phyloP scores from a whole-genome alignment of 805 yeast genomes.

The Debaryomyces maramus region DNA sequence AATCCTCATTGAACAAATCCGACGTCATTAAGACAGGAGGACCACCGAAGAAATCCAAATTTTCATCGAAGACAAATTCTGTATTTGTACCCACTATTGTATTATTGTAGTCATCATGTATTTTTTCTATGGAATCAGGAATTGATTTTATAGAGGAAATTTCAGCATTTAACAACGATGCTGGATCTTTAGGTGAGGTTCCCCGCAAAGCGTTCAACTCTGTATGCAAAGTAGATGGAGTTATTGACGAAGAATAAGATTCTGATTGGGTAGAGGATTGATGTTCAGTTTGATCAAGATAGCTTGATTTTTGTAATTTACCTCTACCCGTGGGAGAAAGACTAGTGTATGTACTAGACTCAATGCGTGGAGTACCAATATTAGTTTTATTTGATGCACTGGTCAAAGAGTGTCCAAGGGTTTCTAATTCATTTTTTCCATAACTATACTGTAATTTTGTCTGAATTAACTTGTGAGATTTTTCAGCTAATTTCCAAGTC shows the following conservation, averaged over 20 bases:
- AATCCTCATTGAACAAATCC: constrained; percentile 46
- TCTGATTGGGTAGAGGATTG: background rate
- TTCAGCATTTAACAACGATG: background rate
- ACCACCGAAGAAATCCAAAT: constrained; percentile 47
- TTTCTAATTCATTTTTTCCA: background rate
- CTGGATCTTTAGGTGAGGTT: background rate
- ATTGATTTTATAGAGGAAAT: background rate
- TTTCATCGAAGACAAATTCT: constrained; percentile 23
- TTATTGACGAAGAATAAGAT: background rate
- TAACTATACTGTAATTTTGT: constrained; percentile 27
- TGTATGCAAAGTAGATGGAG: background rate
- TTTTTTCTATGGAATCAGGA: constrained; percentile 1
- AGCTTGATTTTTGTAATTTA: background rate
- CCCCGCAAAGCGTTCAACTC: background rate
- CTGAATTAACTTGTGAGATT: constrained; percentile 42
- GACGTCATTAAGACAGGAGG: constrained; percentile 55
- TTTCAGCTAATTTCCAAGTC: constrained; percentile 50
- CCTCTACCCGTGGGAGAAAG: background rate
- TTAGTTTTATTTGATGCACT: background rate
- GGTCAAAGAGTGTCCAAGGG: background rate
- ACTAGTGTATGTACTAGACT: background rate
- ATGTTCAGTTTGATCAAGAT: background rate
- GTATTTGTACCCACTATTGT: constrained; percentile 15
- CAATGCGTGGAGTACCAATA: background rate
- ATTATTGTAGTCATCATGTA: background rate